Conservation (phyloP, 2,329 filamentous ascomycete species). For the Bipolaris sorokiniana region DNA sequence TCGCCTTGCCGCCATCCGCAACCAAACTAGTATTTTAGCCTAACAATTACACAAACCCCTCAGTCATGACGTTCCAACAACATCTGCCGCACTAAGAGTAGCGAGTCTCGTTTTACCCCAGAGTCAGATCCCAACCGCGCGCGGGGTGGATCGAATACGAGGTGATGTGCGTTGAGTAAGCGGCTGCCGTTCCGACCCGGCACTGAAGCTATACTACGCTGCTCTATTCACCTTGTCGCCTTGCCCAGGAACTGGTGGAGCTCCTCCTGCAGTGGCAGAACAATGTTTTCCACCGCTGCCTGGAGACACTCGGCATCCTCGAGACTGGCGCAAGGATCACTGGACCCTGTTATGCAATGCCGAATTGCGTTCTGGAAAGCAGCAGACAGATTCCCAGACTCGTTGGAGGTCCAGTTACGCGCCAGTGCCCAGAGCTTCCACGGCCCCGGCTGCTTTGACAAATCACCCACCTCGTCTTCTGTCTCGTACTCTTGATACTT, state of each 20-base stretch:
- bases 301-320: slow-evolving; percentile 46
- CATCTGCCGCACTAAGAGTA: slow-evolving; percentile 23
- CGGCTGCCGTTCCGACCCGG: slow-evolving; percentile 18
- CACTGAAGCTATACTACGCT: slow-evolving; percentile 6
- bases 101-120: slow-evolving; percentile 25
- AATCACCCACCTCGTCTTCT: slow-evolving; percentile 23
- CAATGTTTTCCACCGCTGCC: slow-evolving; percentile 46
- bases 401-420: slow-evolving; percentile 43
- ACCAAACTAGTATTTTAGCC: neutral
- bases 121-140: slow-evolving; percentile 30
- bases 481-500: slow-evolving; percentile 33
- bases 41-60: neutral
- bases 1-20: neutral
- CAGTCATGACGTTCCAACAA: slow-evolving; percentile 12
- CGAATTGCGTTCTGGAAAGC: slow-evolving; percentile 44
- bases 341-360: slow-evolving; percentile 45
- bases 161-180: slow-evolving; percentile 34
- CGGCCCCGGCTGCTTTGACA: slow-evolving; percentile 30
- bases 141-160: slow-evolving; percentile 36
- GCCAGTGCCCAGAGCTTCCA: slow-evolving; percentile 42
- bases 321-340: slow-evolving; percentile 42
- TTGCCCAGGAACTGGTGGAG: slow-evolving; percentile 46
- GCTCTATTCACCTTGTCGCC: slow-evolving; percentile 16
- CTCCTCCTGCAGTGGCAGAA: slow-evolving; percentile 47
- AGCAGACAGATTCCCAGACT: slow-evolving; percentile 46